Percentiles rank a stretch among this genome's conserved stretches.
Conservation (phyloP, 176 grass and related monocot species). For the Musa beccarii region DNA sequence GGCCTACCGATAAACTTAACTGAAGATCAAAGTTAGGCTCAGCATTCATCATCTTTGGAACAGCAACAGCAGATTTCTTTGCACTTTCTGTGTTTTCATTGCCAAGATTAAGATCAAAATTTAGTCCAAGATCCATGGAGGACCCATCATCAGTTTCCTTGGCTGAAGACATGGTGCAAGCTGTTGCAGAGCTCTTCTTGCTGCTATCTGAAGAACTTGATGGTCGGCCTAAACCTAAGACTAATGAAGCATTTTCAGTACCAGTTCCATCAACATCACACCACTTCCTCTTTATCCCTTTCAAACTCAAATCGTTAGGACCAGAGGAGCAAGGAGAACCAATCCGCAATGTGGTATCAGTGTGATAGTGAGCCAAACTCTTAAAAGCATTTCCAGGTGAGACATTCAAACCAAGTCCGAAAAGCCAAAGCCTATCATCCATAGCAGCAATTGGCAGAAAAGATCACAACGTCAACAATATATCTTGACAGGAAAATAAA, state of each 20-base stretch:
- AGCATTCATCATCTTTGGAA: neutral
- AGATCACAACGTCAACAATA: neutral
- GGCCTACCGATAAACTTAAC: conserved; percentile 19
- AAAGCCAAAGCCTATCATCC: conserved; percentile 7
- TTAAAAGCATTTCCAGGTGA: conserved; percentile 1
- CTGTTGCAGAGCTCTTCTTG: conserved; percentile 8
- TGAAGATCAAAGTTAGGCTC: conserved; percentile 16
- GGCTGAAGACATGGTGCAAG: neutral
- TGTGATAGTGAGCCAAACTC: conserved; percentile 5
- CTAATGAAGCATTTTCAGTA: neutral
- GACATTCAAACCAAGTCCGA: neutral
- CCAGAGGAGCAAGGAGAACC: neutral
- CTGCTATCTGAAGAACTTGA: conserved; percentile 8
- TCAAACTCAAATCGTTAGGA: neutral
- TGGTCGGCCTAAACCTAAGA: neutral
- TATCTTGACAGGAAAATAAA: neutral
- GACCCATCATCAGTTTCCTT: conserved; percentile 7
- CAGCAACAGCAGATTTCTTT: conserved; percentile 4
- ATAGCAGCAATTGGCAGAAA: neutral
- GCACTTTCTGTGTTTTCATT: neutral
- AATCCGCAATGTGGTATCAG: conserved; percentile 1
- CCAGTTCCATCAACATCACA: conserved; percentile 10
- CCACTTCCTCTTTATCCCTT: conserved; percentile 17
- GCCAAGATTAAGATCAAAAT: conserved; percentile 13
- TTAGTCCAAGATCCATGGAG: conserved; percentile 7